A percentile compares a stretch with the other conserved stretches of the same genome.
Evolutionary conservation across 306 rosid genomes (phyloP).

Genomic region (Canavalia ensiformis): DNA sequence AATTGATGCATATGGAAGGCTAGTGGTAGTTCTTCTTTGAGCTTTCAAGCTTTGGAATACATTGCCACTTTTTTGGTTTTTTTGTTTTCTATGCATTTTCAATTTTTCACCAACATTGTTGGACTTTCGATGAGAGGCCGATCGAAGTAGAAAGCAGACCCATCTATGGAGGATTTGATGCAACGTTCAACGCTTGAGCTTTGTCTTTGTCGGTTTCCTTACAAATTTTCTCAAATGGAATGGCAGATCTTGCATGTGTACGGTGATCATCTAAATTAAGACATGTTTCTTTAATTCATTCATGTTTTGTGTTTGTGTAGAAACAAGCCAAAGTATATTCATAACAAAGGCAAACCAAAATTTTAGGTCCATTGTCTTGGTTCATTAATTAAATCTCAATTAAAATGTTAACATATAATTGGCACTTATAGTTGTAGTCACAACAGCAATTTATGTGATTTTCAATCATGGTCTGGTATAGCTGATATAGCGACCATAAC

Average conservation of each 20-base stretch:
- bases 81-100: not conserved
- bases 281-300: slow-evolving; percentile 7
- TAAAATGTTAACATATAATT: slow-evolving; percentile 1
- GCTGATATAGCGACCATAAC: not conserved
- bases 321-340: not conserved
- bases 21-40: slow-evolving; percentile 23
- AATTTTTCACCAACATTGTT: slow-evolving; percentile 39
- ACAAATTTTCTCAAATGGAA: slow-evolving; percentile 80
- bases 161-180: slow-evolving; percentile 84
- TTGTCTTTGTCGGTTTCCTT: slow-evolving; percentile 56
- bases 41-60: slow-evolving; percentile 19
- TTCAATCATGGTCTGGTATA: not conserved
- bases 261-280: slow-evolving; percentile 28
- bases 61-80: not conserved
- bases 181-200: slow-evolving; percentile 66
- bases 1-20: slow-evolving; percentile 8
- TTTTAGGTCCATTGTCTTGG: not conserved
- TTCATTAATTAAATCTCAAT: not conserved
- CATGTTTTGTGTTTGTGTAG: not conserved
- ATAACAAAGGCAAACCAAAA: slow-evolving; percentile 5
- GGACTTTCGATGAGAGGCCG: slow-evolving; percentile 74
- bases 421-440: not conserved
- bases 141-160: slow-evolving; percentile 57
- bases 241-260: slow-evolving; percentile 75
- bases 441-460: not conserved